Evolutionary conservation across 176 grass and related monocot species (phyloP), one percentile per base, ranked within the genome.

Genomic region (Chrysopogon serrulatus): DNA sequence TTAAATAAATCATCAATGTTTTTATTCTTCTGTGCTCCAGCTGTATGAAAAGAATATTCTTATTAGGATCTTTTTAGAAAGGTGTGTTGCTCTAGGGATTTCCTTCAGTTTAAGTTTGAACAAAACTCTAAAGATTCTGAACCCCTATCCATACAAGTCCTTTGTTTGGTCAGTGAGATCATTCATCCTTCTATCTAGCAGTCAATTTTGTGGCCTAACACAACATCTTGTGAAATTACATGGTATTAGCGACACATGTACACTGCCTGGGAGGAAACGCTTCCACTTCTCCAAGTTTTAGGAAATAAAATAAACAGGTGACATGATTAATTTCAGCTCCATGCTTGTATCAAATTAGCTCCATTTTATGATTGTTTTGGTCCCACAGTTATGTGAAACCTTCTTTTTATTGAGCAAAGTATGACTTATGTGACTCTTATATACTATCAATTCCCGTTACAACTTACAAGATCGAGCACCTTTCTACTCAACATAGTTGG

Each of bases 241-340:
- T 43, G 16, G 28, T 40, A n/a, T 31, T 62, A 26, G 35, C 6
- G 27, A 30, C 8, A 61, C 23, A 24, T 37, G 57, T 56, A 18
- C 23, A 61, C 35, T 16, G 17, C 59, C 30, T 82, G 4, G 28
- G 37, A 37, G 28, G 48, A 82, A 76, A 31, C 75, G 33, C 45
- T 76, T 21, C 24, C 41, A 63, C 45, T 89, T 67, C 61, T 81
- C 24, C 37, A 33, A 66, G 49, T 68, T 40, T 64, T 77, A 81
- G 28, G 62, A 78, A 62, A 74, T 11, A 5, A 5, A 68, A 76
- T 68, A 6, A 73, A 73, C 56, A 30, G 18, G 40, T 27, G 49
- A 30, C 62, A 53, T 42, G 57, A 41, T 63, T 54, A 54, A 43
- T 73, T 54, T 36, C 13, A 26, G 24, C 68, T 54, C 7, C 36